phyloP scores from a whole-genome alignment of 257 asterid species.

The Nicotiana undulata region DNA sequence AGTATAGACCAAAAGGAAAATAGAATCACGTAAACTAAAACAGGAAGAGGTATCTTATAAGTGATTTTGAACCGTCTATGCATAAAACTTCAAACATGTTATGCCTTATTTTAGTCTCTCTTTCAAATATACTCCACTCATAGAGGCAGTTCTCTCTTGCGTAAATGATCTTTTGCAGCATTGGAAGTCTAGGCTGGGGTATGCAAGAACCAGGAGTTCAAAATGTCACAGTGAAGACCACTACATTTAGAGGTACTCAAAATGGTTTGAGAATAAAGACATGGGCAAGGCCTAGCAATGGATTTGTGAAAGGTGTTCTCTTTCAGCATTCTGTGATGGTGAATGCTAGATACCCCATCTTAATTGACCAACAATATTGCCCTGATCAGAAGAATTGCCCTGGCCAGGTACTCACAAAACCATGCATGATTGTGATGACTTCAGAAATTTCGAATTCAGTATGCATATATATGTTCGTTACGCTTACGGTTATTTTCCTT shows the following conservation, averaged over 20 bases:
- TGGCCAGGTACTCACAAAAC: not conserved
- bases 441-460: not conserved
- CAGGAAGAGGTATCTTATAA: too few relatives aligned
- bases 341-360: not conserved
- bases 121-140: too few relatives aligned
- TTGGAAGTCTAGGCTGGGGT: conserved; percentile 9
- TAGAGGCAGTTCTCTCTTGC: too few relatives aligned
- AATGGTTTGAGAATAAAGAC: conserved; percentile 9
- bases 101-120: too few relatives aligned
- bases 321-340: conserved; percentile 5
- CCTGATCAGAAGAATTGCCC: not conserved
- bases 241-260: conserved; percentile 7
- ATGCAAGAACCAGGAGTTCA: conserved; percentile 6
- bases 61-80: too few relatives aligned
- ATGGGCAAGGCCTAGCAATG: not conserved
- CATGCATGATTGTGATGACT: not conserved
- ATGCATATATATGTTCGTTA: not conserved
- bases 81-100: too few relatives aligned
- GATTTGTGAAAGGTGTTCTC: conserved; percentile 4
- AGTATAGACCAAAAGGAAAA: too few relatives aligned
- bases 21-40: too few relatives aligned
- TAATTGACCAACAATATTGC: conserved; percentile 9
- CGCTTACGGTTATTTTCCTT: not conserved
- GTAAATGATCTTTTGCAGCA: not conserved
- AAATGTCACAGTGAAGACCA: conserved; percentile 4